These are phyloP conservation scores for Isoetes engelmannii DNA, from an alignment of 83 land plant species.

Conservation along the genomic window DNA sequence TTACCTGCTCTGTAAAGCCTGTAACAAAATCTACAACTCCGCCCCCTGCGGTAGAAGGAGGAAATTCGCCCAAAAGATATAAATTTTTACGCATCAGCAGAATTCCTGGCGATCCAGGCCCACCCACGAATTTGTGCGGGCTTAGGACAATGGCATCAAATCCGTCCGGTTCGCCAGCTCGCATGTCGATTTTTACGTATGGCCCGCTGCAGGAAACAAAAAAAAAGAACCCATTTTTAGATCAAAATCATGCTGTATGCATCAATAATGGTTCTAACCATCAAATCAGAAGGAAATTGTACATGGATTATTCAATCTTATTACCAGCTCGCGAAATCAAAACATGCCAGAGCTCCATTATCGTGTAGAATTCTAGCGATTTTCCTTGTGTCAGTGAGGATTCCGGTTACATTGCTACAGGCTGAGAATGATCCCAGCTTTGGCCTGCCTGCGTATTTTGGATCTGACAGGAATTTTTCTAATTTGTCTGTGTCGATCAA, in stretches of 20 bases:
- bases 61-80: constrained; percentile 37
- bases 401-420: constrained; percentile 47
- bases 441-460: constrained; percentile 27
- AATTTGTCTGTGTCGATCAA: constrained; percentile 40
- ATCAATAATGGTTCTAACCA: too few species aligned
- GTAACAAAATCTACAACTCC: constrained; percentile 69
- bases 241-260: too few species aligned
- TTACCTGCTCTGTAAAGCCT: constrained; percentile 49
- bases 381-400: constrained; percentile 33
- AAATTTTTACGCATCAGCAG: constrained; percentile 57
- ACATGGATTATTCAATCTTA: neutral
- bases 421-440: constrained; percentile 68
- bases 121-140: constrained; percentile 77
- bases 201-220: constrained; percentile 54
- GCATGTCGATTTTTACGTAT: constrained; percentile 59
- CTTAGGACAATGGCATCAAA: constrained; percentile 78
- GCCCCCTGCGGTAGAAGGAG: constrained; percentile 78
- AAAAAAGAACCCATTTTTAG: too few species aligned
- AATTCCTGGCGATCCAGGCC: constrained; percentile 66
- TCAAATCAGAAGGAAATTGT: too few species aligned
- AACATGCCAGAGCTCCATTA: constrained; percentile 45
- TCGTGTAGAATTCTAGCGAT: constrained; percentile 38
- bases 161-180: constrained; percentile 51
- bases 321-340: constrained; percentile 39
- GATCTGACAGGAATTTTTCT: constrained; percentile 16